Percentiles rank a stretch among this genome's conserved stretches.
Conservation (phyloP, 2,329 filamentous ascomycete species). For the Knufia petricola region DNA sequence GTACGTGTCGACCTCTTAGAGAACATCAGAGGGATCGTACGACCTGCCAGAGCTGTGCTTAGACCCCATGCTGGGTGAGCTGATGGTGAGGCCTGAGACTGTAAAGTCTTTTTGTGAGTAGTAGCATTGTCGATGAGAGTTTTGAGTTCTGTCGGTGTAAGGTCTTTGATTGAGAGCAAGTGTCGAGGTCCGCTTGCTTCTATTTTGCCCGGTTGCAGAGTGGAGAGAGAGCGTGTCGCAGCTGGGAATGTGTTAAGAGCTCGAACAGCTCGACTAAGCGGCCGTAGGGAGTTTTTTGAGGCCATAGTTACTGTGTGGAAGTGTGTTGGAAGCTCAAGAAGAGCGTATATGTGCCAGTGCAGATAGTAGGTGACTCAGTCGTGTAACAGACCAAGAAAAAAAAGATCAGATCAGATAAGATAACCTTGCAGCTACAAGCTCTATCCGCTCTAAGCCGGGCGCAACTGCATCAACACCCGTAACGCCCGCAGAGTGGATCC, state of each 20-base stretch:
- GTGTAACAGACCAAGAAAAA: background rate
- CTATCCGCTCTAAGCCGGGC: background rate
- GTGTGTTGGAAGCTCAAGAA: background rate
- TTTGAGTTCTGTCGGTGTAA: conserved; percentile 68
- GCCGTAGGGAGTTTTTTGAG: background rate
- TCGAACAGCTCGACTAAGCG: background rate
- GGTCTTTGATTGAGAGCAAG: conserved; percentile 81
- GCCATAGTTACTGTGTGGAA: background rate
- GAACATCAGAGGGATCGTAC: conserved; percentile 92
- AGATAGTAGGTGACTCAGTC: conserved; percentile 3
- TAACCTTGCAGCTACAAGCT: conserved; percentile 1
- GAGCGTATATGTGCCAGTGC: background rate
- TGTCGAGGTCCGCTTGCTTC: conserved; percentile 52
- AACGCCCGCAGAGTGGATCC: background rate
- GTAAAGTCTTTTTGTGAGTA: conserved; percentile 50
- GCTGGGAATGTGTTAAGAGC: background rate
- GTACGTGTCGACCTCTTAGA: conserved; percentile 92
- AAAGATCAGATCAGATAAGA: too few relatives aligned
- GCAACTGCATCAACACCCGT: too few relatives aligned
- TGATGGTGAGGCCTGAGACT: conserved; percentile 59
- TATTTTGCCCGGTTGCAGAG: background rate
- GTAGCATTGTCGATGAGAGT: conserved; percentile 75
- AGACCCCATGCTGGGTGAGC: conserved; percentile 29
- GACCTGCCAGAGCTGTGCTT: conserved; percentile 57
- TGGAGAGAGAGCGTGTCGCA: background rate